Evolutionary conservation across 2,329 filamentous ascomycete genomes (phyloP), one percentile per base, ranked within the genome.

Genomic region (Colletotrichum australisinense): DNA sequence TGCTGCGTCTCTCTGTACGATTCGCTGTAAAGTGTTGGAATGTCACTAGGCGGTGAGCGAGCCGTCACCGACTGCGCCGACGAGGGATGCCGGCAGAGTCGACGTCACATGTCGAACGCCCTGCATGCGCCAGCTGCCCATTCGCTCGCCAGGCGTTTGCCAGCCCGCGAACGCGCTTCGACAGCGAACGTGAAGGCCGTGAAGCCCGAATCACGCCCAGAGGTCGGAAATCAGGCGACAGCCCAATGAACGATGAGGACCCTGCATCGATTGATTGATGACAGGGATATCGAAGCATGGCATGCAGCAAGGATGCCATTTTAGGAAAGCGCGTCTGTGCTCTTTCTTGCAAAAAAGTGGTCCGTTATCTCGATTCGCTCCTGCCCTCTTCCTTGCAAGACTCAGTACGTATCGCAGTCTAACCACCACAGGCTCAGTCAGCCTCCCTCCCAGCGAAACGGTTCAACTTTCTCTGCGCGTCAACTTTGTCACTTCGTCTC

Each of bases 41-140:
- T 73, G 70, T 73, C 70, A 73, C 60, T 65, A 73, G 67, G 67
- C 70, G 70, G 70, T 73, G 70, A 73, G 46, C 32, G 26, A 52
- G 59, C 67, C 60, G 62, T 66, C 67, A 70, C 67, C 62, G 67
- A 70, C 67, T 70, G 35, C 28, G 52, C 52, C 65, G 69, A 72
- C 58, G 66, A 69, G 66, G 70, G 59, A 73, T 70, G 60, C 60
- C 60, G 46, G 62, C 22, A 7, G 42, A 26, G 19, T 60, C 70
- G 67, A 73, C 70, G 70, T 73, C 70, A 73, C 70, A 73, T 62
- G 70, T 49, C 56, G 60, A 49, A 56, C 59, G 66, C 58, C 69
- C 30, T 64, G 70, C 66, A 63, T n/a, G 26, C 49, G 62, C 24
- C 58, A 55, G 64, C 42, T 26, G 63, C 30, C 32, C 56, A 56